phyloP scores from a whole-genome alignment of 768 basidiomycete genomes.

The Amanita rimosa region DNA sequence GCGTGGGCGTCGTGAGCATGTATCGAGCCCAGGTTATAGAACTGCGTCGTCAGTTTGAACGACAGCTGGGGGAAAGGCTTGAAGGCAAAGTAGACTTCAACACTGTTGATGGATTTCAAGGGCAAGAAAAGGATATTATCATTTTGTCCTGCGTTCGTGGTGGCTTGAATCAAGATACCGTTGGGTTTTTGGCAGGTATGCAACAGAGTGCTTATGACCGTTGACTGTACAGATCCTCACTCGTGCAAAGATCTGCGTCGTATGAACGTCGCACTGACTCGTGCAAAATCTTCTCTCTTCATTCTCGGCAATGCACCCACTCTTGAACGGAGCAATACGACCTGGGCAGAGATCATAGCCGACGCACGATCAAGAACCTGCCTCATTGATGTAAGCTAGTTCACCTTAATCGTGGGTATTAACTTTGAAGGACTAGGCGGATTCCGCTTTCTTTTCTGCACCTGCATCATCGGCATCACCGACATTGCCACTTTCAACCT shows the following conservation, averaged over 20 bases:
- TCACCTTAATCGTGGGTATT: not conserved
- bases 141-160: conserved; percentile 95
- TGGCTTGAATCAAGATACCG: conserved; percentile 66
- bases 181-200: conserved; percentile 84
- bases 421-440: conserved; percentile 10
- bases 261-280: conserved; percentile 99
- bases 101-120: conserved; percentile 98
- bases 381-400: conserved; percentile 47
- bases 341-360: conserved; percentile 67
- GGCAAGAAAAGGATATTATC: conserved; percentile 97
- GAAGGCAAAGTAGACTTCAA: conserved; percentile 78
- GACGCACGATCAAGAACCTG: conserved; percentile 62
- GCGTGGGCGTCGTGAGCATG: conserved; percentile 73
- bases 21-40: conserved; percentile 84
- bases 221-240: conserved; percentile 4
- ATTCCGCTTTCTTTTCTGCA: conserved; percentile 26
- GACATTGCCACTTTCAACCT: not conserved
- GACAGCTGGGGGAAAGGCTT: conserved; percentile 62
- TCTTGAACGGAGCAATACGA: conserved; percentile 72
- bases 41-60: conserved; percentile 56
- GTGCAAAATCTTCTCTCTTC: conserved; percentile 89
- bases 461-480: conserved; percentile 8
- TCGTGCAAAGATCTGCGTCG: conserved; percentile 53
- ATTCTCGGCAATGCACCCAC: conserved; percentile 88
- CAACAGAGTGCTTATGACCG: not conserved